These are phyloP conservation scores for Nemania sp. DNA, from an alignment of 2,329 filamentous ascomycete genomes.

Conservation along the genomic window DNA sequence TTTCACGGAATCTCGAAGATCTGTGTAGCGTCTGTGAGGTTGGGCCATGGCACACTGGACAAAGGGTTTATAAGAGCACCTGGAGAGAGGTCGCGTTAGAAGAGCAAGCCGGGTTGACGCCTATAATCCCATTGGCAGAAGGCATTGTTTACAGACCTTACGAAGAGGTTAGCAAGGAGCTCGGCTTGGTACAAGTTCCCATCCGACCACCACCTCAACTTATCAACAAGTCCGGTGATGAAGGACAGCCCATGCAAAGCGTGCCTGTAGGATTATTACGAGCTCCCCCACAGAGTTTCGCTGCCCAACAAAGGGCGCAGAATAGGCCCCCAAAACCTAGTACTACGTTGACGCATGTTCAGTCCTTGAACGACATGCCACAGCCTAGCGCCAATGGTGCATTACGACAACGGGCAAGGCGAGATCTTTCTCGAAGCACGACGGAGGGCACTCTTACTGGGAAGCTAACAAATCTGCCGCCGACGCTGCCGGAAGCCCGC, in stretches of 20 bases:
- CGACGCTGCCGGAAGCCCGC: slow-evolving; percentile 17
- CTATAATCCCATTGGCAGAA: slow-evolving; percentile 63
- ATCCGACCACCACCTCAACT: slow-evolving; percentile 41
- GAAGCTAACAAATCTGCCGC: slow-evolving; percentile 24
- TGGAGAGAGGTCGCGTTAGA: slow-evolving; percentile 71
- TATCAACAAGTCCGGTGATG: slow-evolving; percentile 41
- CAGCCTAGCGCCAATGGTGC: slow-evolving; percentile 37
- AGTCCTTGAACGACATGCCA: slow-evolving; percentile 40
- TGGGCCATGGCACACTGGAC: slow-evolving; percentile 55
- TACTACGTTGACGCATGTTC: slow-evolving; percentile 35
- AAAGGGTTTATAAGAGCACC: slow-evolving; percentile 56
- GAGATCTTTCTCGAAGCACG: slow-evolving; percentile 35
- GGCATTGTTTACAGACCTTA: slow-evolving; percentile 67
- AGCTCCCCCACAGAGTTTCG: slow-evolving; percentile 65
- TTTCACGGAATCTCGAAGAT: slow-evolving; percentile 56
- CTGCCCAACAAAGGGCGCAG: slow-evolving; percentile 66
- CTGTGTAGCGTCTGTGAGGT: slow-evolving; percentile 63
- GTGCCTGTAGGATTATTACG: slow-evolving; percentile 50
- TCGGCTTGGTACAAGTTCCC: slow-evolving; percentile 43
- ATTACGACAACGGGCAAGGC: slow-evolving; percentile 36
- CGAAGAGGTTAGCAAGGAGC: slow-evolving; percentile 62
- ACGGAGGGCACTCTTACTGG: slow-evolving; percentile 31
- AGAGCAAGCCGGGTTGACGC: slow-evolving; percentile 67
- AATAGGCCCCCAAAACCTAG: slow-evolving; percentile 46
- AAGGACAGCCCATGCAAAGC: slow-evolving; percentile 40